A percentile compares a stretch with the other conserved stretches of the same genome.
These are phyloP conservation scores for Claviceps sp. DNA, from an alignment of 2,329 filamentous ascomycete species.

Conservation along the genomic window DNA sequence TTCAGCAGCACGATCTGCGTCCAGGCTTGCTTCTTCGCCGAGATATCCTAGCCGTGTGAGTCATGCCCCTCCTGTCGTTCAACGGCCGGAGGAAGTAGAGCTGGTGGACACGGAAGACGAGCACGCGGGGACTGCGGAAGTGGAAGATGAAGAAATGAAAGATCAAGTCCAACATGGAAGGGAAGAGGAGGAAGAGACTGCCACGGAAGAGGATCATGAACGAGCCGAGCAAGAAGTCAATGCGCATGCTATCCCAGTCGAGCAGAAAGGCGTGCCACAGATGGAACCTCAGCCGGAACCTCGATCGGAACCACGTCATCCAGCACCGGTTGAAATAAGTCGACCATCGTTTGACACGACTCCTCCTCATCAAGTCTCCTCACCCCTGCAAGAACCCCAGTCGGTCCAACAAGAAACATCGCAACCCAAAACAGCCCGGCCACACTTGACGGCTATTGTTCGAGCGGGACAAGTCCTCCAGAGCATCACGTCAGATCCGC, in stretches of 20 bases:
- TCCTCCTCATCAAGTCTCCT: slow-evolving; percentile 22
- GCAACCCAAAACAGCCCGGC: slow-evolving; percentile 22
- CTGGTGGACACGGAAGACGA: not conserved
- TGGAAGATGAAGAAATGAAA: slow-evolving; percentile 6
- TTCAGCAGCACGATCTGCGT: not conserved
- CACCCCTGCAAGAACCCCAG: slow-evolving; percentile 21
- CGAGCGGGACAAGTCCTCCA: slow-evolving; percentile 42
- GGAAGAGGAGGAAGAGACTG: not conserved
- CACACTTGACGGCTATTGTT: slow-evolving; percentile 43
- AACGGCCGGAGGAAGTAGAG: slow-evolving; percentile 1
- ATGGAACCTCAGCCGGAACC: not conserved
- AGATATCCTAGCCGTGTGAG: slow-evolving; percentile 1
- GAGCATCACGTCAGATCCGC: slow-evolving; percentile 44
- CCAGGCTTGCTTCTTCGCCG: not conserved
- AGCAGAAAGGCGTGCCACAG: not conserved
- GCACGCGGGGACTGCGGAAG: not conserved
- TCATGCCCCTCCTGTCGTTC: not conserved
- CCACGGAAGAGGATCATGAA: not conserved
- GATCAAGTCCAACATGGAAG: not conserved
- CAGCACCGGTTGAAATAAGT: slow-evolving; percentile 11
- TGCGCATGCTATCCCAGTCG: not conserved
- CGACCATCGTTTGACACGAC: slow-evolving; percentile 16
- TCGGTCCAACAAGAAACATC: slow-evolving; percentile 16
- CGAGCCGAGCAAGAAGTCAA: not conserved
- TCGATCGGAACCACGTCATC: not conserved